Evolutionary conservation across 1,139 yeast species (phyloP).

Genomic region (Protomyces lactucae-debilis): DNA sequence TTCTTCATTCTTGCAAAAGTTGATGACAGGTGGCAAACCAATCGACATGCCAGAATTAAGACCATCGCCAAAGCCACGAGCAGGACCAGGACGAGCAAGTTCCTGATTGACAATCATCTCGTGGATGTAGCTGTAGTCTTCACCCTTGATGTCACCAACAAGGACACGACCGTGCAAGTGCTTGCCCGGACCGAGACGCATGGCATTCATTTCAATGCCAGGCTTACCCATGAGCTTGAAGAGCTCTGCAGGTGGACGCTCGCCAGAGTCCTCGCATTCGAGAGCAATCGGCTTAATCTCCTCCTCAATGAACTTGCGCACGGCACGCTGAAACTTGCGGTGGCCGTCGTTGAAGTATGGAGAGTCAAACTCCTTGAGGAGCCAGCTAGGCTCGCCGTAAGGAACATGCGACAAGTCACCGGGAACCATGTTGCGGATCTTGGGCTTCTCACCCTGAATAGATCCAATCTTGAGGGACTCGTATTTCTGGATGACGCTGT

Average conservation of each 20-base stretch:
- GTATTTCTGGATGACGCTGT: constrained; percentile 17
- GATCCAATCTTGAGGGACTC: constrained; percentile 18
- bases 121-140: constrained; percentile 87
- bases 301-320: constrained; percentile 44
- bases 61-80: constrained; percentile 42
- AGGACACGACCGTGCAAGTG: constrained; percentile 57
- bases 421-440: constrained; percentile 1
- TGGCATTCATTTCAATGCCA: constrained; percentile 39
- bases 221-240: constrained; percentile 36
- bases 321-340: constrained; percentile 41
- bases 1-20: constrained; percentile 38
- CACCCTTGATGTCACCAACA: constrained; percentile 71
- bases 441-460: constrained; percentile 16
- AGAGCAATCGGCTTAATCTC: constrained; percentile 42
- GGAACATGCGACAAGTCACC: constrained; percentile 43
- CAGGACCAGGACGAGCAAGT: constrained; percentile 41
- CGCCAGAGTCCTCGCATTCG: constrained; percentile 42
- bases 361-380: constrained; percentile 42
- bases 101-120: constrained; percentile 69
- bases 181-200: constrained; percentile 47
- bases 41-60: constrained; percentile 41
- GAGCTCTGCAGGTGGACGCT: constrained; percentile 20
- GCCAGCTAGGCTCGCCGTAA: constrained; percentile 46
- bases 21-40: constrained; percentile 43
- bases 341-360: constrained; percentile 44